Conservation (phyloP, 202 grass and related monocot genomes). For the Setaria viridis region DNA sequence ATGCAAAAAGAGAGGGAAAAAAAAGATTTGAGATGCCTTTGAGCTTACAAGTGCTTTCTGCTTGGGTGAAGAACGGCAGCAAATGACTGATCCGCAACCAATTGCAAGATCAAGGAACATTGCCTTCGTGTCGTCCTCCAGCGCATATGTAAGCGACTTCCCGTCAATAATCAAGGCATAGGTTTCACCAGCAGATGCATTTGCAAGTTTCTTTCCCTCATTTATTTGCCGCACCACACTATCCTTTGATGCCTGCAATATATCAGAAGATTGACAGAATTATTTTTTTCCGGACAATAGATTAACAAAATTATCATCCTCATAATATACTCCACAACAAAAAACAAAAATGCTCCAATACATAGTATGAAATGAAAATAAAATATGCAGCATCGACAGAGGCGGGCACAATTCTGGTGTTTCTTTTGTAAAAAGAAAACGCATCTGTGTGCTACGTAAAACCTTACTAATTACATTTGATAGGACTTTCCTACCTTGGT, state of each 20-base stretch:
- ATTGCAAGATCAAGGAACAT: slow-evolving; percentile 72
- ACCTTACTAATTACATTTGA: background rate
- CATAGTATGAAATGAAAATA: background rate
- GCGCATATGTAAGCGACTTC: slow-evolving; percentile 79
- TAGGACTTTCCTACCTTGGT: slow-evolving; percentile 53
- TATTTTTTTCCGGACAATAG: background rate
- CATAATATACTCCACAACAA: background rate
- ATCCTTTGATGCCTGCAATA: slow-evolving; percentile 69
- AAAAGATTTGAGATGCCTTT: background rate
- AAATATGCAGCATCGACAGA: slow-evolving; percentile 5
- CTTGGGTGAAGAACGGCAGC: slow-evolving; percentile 90
- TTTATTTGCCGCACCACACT: slow-evolving; percentile 67
- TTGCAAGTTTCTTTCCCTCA: slow-evolving; percentile 63
- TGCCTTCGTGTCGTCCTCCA: slow-evolving; percentile 71
- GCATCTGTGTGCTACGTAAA: background rate
- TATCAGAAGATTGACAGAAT: slow-evolving; percentile 6
- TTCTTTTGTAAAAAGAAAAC: background rate
- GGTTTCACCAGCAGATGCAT: slow-evolving; percentile 60
- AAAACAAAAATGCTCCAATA: background rate
- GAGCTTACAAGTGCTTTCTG: slow-evolving; percentile 90
- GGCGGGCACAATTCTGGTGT: background rate
- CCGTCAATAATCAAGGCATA: slow-evolving; percentile 93
- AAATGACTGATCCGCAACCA: slow-evolving; percentile 79
- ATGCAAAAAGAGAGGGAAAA: background rate
- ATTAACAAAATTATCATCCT: background rate